Percentiles rank a stretch among this genome's conserved stretches.
These are phyloP conservation scores for Raffaelea ambrosiae DNA, from an alignment of 2,329 filamentous ascomycete genomes.

Conservation along the genomic window DNA sequence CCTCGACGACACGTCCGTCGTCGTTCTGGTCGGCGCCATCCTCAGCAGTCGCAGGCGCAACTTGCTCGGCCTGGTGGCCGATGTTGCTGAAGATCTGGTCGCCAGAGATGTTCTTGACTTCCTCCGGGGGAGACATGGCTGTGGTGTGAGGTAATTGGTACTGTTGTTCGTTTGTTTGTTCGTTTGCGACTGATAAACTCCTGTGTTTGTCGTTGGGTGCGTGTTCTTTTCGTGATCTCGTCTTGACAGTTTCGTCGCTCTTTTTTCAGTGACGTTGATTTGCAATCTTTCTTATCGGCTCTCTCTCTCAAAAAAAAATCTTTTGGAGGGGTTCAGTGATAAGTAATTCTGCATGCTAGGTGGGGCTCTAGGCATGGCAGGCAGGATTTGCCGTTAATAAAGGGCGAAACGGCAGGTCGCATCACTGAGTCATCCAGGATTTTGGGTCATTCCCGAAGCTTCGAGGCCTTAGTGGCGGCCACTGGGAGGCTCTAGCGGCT, in stretches of 20 bases:
- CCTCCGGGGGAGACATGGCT: constrained; percentile 24
- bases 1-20: constrained; percentile 50
- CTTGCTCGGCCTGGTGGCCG: constrained; percentile 49
- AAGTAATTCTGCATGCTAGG: background rate
- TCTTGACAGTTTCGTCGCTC: background rate
- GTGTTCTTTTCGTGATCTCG: background rate
- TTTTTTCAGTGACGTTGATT: background rate
- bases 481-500: background rate
- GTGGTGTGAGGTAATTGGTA: background rate
- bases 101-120: constrained; percentile 25
- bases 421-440: constrained; percentile 4
- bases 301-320: constrained; percentile 3
- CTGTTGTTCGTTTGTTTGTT: background rate
- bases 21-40: constrained; percentile 25
- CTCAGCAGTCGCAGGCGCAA: constrained; percentile 23
- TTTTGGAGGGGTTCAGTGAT: constrained; percentile 10
- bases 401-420: background rate
- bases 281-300: background rate
- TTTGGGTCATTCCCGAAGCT: constrained; percentile 11
- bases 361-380: background rate
- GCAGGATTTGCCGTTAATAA: background rate
- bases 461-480: constrained; percentile 8
- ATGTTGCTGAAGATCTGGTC: constrained; percentile 54
- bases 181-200: background rate
- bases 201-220: no score